A percentile compares a stretch with the other conserved stretches of the same genome.
Evolutionary conservation across 225 moss, liverwort and hornwort genomes (phyloP).

Genomic region (Lunularia cruciata): DNA sequence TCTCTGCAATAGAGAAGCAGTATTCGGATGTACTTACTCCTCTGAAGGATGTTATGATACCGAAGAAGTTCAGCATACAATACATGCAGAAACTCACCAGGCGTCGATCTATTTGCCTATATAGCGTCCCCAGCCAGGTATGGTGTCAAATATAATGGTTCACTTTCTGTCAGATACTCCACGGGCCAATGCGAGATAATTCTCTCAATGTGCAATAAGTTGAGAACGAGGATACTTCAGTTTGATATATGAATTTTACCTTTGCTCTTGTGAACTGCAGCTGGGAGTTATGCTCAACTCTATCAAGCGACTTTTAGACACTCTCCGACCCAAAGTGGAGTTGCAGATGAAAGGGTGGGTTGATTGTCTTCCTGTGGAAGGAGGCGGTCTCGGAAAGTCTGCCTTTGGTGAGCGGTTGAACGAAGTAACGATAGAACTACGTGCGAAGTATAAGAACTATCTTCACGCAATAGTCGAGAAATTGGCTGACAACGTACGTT

Average conservation of each 20-base stretch:
- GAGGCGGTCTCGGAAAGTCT: constrained; percentile 54
- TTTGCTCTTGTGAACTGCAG: constrained; percentile 45
- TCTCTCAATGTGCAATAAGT: neutral
- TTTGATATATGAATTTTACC: neutral
- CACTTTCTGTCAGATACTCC: no score
- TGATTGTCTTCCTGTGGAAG: constrained; percentile 76
- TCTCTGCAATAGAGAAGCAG: constrained; percentile 87
- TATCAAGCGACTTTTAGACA: constrained; percentile 85
- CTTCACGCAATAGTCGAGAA: constrained; percentile 97
- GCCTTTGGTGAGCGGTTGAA: constrained; percentile 88
- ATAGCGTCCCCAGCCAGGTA: constrained; percentile 95
- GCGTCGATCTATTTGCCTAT: constrained; percentile 76
- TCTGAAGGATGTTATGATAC: constrained; percentile 84
- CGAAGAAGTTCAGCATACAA: constrained; percentile 90
- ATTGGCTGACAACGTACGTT: constrained; percentile 81
- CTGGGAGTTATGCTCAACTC: constrained; percentile 97
- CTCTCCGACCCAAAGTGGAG: constrained; percentile 82
- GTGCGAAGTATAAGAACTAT: constrained; percentile 92
- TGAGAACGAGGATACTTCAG: neutral
- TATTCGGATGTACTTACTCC: constrained; percentile 84
- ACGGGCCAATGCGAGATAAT: neutral
- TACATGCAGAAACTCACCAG: constrained; percentile 99
- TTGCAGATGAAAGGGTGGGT: constrained; percentile 97
- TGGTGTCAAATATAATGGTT: neutral
- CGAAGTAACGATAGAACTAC: constrained; percentile 93